A percentile compares a stretch with the other conserved stretches of the same genome.
phyloP scores from a whole-genome alignment of 1,139 yeast genomes.

The Kodamaea anthophila region DNA sequence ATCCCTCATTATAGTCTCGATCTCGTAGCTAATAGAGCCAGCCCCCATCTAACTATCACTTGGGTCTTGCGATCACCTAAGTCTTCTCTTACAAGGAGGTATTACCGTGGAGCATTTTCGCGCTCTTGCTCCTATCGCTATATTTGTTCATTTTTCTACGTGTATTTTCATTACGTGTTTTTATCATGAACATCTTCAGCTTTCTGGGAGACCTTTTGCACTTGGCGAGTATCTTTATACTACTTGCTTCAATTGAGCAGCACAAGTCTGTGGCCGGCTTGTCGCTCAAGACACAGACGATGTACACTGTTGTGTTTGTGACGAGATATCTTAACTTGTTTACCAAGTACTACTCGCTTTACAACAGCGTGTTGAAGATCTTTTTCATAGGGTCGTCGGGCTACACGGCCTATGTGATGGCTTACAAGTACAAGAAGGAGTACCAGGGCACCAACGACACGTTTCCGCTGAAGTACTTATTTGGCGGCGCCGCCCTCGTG shows the following conservation, averaged over 20 bases:
- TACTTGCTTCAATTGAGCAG: conserved; percentile 62
- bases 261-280: conserved; percentile 74
- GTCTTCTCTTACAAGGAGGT: too few species aligned
- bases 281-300: conserved; percentile 79
- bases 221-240: conserved; percentile 68
- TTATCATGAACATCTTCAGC: conserved; percentile 46
- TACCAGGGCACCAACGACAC: conserved; percentile 55
- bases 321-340: conserved; percentile 75
- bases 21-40: too few species aligned
- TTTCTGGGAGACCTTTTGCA: conserved; percentile 76
- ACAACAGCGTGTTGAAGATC: conserved; percentile 76
- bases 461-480: conserved; percentile 67
- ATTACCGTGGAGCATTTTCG: too few species aligned
- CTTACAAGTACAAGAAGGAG: conserved; percentile 51
- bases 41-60: too few species aligned
- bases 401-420: conserved; percentile 72
- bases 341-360: conserved; percentile 55
- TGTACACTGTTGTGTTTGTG: conserved; percentile 71
- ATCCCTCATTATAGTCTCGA: too few species aligned
- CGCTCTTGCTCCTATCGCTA: too few species aligned
- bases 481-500: conserved; percentile 56
- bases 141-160: too few species aligned
- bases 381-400: conserved; percentile 70
- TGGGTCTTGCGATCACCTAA: too few species aligned
- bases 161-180: conserved; percentile 4